Conservation (phyloP, 148 eudicot species). For the Fagopyrum tataricum region DNA sequence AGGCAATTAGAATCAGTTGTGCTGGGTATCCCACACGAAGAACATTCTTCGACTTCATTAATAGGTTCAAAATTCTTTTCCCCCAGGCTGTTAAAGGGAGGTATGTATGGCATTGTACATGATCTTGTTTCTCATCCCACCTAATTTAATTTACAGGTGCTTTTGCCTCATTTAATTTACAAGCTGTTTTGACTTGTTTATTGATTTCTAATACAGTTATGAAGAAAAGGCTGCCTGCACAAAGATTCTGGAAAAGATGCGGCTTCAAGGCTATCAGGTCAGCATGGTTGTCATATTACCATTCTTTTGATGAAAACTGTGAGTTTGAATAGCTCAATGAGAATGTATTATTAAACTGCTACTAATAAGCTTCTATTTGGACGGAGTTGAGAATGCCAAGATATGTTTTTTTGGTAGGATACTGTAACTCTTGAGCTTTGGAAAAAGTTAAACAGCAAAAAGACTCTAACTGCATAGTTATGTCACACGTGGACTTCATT, state of each 20-base stretch:
- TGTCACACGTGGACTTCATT: background rate
- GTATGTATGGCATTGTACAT: slow-evolving; percentile 37
- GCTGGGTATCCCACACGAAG: slow-evolving; percentile 96
- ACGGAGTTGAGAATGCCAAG: background rate
- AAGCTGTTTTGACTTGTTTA: background rate
- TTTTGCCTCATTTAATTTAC: background rate
- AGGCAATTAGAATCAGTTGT: slow-evolving; percentile 96
- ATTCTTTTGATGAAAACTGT: background rate
- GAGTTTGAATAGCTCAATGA: background rate
- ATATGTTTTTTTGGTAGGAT: no score
- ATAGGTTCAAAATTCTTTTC: slow-evolving; percentile 78
- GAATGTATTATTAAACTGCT: background rate
- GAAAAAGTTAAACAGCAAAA: background rate
- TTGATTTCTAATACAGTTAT: slow-evolving; percentile 33
- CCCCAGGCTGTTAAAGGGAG: slow-evolving; percentile 67
- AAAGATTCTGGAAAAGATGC: slow-evolving; percentile 78
- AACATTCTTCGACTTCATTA: slow-evolving; percentile 75
- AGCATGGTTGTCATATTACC: background rate
- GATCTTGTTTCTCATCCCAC: background rate
- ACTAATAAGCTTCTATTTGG: background rate
- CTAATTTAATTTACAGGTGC: background rate
- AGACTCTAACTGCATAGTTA: background rate
- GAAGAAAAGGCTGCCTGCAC: slow-evolving; percentile 69
- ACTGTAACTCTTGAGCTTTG: background rate
- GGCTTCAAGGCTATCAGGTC: slow-evolving; percentile 82